Evolutionary conservation across 345 rosid species (phyloP).

Genomic region (Euphorbia peplus): DNA sequence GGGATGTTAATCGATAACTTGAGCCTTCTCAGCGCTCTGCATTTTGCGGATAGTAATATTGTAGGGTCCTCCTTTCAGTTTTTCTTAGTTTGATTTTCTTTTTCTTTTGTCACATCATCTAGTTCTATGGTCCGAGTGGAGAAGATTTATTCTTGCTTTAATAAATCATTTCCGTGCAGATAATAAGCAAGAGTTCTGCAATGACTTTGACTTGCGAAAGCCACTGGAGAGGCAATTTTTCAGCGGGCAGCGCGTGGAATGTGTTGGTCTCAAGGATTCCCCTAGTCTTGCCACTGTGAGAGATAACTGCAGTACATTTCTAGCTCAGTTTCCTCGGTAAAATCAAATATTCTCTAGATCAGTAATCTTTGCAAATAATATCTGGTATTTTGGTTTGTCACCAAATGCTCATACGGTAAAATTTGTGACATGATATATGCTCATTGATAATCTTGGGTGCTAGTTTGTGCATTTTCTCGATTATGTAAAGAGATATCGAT

Average conservation of each 20-base stretch:
- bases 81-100: background rate
- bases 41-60: background rate
- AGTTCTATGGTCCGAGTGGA: background rate
- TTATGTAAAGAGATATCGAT: background rate
- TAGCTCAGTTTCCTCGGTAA: conserved; percentile 65
- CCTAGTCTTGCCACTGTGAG: conserved; percentile 47
- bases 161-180: conserved; percentile 41
- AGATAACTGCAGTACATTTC: conserved; percentile 56
- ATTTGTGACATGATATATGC: background rate
- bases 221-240: conserved; percentile 82
- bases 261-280: conserved; percentile 64
- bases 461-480: background rate
- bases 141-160: background rate
- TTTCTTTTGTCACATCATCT: background rate
- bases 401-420: background rate
- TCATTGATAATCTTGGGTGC: background rate
- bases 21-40: background rate
- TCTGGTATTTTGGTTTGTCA: background rate
- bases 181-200: conserved; percentile 55
- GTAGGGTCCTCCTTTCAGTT: background rate
- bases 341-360: conserved; percentile 10
- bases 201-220: conserved; percentile 91
- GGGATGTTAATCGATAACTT: background rate
- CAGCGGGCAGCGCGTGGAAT: conserved; percentile 51
- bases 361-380: background rate